Evolutionary conservation across 305 asterid species (phyloP).

Genomic region (Plantago coronopus): DNA sequence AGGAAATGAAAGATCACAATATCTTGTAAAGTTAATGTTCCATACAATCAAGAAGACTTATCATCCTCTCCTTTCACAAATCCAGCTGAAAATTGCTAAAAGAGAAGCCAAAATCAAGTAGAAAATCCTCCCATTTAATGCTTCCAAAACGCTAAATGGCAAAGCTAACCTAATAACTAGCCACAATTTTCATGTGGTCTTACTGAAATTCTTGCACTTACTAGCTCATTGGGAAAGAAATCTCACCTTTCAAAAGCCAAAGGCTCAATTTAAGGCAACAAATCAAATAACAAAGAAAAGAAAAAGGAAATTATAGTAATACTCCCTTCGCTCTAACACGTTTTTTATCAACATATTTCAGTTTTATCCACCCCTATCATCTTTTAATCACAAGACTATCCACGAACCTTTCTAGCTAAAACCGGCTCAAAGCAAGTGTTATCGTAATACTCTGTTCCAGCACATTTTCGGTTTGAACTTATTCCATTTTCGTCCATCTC

Average conservation of each 20-base stretch:
- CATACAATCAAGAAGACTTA: neutral
- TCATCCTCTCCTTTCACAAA: neutral
- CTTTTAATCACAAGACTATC: too few relatives aligned
- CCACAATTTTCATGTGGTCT: constrained; percentile 21
- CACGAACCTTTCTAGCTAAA: too few relatives aligned
- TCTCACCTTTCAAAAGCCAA: constrained; percentile 20
- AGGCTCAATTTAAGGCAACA: constrained; percentile 31
- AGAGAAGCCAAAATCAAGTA: neutral
- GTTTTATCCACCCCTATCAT: too few relatives aligned
- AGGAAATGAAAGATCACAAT: constrained; percentile 12
- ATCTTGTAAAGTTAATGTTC: constrained; percentile 8
- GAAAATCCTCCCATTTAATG: too few relatives aligned
- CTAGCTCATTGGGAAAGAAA: neutral
- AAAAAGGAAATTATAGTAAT: too few relatives aligned
- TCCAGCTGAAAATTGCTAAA: neutral
- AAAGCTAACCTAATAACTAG: neutral
- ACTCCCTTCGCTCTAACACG: too few relatives aligned
- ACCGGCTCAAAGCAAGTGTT: too few relatives aligned
- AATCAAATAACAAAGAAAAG: too few relatives aligned
- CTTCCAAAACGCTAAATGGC: neutral
- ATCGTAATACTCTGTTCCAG: too few relatives aligned
- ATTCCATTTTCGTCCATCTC: too few relatives aligned
- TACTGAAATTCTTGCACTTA: neutral
- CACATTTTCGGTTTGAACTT: too few relatives aligned
- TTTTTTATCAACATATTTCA: too few relatives aligned